Percentiles rank a stretch among this genome's conserved stretches.
These are phyloP conservation scores for Capsicum pubescens DNA, from an alignment of 257 asterid species.

Conservation along the genomic window DNA sequence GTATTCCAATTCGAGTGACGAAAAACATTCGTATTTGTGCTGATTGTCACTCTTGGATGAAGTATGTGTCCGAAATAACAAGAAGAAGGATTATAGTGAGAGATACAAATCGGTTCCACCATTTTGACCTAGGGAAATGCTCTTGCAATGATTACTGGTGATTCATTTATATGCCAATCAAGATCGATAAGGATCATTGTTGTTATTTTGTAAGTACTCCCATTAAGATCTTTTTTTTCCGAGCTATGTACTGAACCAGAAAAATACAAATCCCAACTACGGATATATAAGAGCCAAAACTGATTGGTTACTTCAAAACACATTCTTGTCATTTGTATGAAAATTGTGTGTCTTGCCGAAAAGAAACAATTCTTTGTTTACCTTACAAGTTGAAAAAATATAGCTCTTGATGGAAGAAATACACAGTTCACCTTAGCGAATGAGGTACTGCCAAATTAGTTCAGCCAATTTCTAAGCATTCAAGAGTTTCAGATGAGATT, in stretches of 20 bases:
- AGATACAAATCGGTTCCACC: conserved; percentile 43
- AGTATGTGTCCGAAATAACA: conserved; percentile 33
- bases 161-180: background rate
- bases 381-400: background rate
- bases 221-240: background rate
- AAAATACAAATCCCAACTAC: background rate
- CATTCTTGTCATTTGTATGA: background rate
- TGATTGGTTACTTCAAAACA: background rate
- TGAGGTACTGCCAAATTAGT: too few species aligned
- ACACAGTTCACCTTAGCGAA: too few species aligned
- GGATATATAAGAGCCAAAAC: too few species aligned
- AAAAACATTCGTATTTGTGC: conserved; percentile 62
- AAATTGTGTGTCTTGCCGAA: background rate
- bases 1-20: conserved; percentile 56
- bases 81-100: conserved; percentile 38
- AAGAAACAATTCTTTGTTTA: background rate
- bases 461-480: too few species aligned
- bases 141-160: conserved; percentile 43
- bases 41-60: conserved; percentile 47
- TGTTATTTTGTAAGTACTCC: conserved; percentile 5
- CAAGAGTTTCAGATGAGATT: too few species aligned
- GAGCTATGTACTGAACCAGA: background rate
- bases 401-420: too few species aligned
- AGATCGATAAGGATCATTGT: background rate
- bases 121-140: conserved; percentile 40